Evolutionary conservation across 164 flowering plant species (phyloP), one percentile per base, ranked within the genome.

Genomic region (Annona cherimola): DNA sequence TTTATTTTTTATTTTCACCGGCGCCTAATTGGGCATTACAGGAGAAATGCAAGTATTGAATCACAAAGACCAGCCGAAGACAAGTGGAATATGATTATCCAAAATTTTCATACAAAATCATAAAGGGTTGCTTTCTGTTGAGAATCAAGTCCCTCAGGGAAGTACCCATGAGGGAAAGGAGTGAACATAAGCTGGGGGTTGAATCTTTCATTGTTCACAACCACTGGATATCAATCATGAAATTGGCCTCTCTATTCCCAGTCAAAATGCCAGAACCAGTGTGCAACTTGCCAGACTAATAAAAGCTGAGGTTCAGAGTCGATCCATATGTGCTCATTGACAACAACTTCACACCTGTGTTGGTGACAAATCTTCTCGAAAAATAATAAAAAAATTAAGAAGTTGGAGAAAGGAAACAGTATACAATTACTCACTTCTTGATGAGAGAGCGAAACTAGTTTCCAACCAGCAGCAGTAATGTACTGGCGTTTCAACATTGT

Each of bases 381-480:
- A 11, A 62, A 20, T 11, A 41, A 61, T 61, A 62, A 14, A 4
- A 4, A 26, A 35, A 20, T 62, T 26, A 54, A 54, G 59, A 54
- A 16, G n/a, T 44, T 2, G 18, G 40, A 9, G 41, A 40, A 64
- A 41, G 16, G 1, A 40, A 42, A 14, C 16, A 11, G 16, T 18
- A 64, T 12, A 46, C 62, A 42, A 65, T 42, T 79, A 78, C 86
- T 77, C 61, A 90, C 99, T 86, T 90, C 96, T 76, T 85, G 95
- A 73, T 85, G 87, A 61, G 89, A 77, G 45, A 96, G 73, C 5
- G 93, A 86, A 11, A 86, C 86, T 39, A 90, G 77, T 67, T 88
- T 90, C 99, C 99, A 96, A 61, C 99, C 98, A 74, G 90, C 88
- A 75, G 96, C 87, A 69, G 88, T 61, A 66, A 96, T 78, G 74